Conservation (phyloP, 805 yeast species). For the Candida odintsovae region DNA sequence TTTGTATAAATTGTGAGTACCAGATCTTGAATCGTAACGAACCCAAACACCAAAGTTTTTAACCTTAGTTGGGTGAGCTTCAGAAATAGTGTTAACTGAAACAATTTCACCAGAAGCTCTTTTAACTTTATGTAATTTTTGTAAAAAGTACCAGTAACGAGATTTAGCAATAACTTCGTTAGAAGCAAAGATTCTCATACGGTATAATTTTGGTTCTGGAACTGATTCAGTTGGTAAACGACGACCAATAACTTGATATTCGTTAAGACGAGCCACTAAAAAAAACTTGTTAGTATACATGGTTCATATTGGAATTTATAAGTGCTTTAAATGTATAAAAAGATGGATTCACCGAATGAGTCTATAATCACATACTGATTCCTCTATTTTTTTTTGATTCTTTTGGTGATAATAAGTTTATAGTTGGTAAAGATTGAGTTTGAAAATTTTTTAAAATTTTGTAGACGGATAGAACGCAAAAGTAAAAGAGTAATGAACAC, state of each 20-base stretch:
- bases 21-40: conserved; percentile 99
- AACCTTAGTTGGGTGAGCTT: conserved; percentile 97
- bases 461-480: background rate
- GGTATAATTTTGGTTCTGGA: conserved; percentile 99
- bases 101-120: conserved; percentile 99
- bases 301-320: too few species aligned
- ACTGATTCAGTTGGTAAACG: conserved; percentile 98
- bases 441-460: background rate
- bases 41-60: conserved; percentile 99
- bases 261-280: conserved; percentile 92
- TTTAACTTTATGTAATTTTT: conserved; percentile 98
- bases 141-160: conserved; percentile 99
- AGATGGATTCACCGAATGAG: background rate
- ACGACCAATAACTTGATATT: conserved; percentile 99
- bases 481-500: background rate
- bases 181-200: conserved; percentile 99
- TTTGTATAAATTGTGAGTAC: conserved; percentile 99
- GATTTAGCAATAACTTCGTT: conserved; percentile 99
- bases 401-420: background rate
- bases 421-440: background rate
- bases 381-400: background rate
- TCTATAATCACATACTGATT: background rate
- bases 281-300: conserved; percentile 7
- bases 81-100: conserved; percentile 84
- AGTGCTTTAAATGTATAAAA: background rate